Evolutionary conservation across 2,329 filamentous ascomycete species (phyloP), one percentile per base, ranked within the genome.

Genomic region (Drechslera avenae): DNA sequence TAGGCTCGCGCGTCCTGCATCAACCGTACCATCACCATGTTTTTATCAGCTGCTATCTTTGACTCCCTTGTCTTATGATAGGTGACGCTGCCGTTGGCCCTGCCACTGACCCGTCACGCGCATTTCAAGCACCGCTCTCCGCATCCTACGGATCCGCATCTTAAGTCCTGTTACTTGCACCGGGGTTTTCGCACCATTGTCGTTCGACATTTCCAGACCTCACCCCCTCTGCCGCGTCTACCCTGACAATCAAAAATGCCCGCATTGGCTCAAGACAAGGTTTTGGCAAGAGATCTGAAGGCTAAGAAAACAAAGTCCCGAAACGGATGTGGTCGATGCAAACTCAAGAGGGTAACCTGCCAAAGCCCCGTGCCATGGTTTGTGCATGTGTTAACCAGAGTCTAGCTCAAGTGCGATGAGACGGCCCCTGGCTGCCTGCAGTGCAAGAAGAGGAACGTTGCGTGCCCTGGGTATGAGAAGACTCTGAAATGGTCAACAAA

Each of bases 401-500:
- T 32, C 35, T 39, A 74, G 72, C 63, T 75, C 50, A 78, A 78
- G 63, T 79, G 76, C 46, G 76, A 78, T 47, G 76, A 78, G 55
- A 74, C 72, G 10, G 70, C 72, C 18, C 74, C 73, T 13, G 62
- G 64, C 6, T 80, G 78, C 56, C 62, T 72, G 26, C 76, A 78
- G 49, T 80, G 78, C 61, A 68, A 69, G 41, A 75, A 73, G 44
- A 71, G 74, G 21, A 74, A 74, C 26, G 67, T 74, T n/a, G 52
- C 68, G 19, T 80, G 78, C 52, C 77, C 78, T 26, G 78, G 77
- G 5, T 79, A 78, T 42, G 73, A 74, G 57, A 76, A 78, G 62
- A 74, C 73, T 41, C 60, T 79, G 36, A 76, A 77, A 42, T 80
- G 78, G 78, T 78, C 75, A 8, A 76, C 74, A 39, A 80, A 79